phyloP scores from a whole-genome alignment of 306 rosid species.

The Dryas octopetala region DNA sequence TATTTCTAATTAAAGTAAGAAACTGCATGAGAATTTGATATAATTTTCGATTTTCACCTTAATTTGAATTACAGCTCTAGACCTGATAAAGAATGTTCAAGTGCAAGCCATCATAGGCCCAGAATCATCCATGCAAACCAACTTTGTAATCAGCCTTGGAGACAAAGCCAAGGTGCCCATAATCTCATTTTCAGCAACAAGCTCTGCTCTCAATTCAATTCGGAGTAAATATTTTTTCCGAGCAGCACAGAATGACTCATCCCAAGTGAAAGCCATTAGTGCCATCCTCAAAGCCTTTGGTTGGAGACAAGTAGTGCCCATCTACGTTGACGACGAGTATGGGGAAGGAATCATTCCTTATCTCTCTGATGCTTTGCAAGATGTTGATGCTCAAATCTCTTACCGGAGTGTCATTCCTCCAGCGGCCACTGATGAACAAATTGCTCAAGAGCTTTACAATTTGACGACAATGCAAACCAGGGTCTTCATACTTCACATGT shows the following conservation, averaged over 20 bases:
- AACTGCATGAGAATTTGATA: too few species aligned
- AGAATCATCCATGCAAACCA: slow-evolving; percentile 44
- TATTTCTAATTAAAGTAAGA: too few species aligned
- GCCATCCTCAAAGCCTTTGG: slow-evolving; percentile 39
- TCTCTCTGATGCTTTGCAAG: slow-evolving; percentile 41
- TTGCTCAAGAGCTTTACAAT: slow-evolving; percentile 39
- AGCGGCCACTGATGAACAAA: slow-evolving; percentile 33
- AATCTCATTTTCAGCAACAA: slow-evolving; percentile 52
- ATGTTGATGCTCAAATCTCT: slow-evolving; percentile 26
- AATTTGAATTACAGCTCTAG: slow-evolving; percentile 15
- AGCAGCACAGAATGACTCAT: slow-evolving; percentile 37
- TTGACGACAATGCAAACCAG: slow-evolving; percentile 49
- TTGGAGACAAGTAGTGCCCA: slow-evolving; percentile 49
- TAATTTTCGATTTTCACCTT: too few species aligned
- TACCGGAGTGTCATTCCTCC: slow-evolving; percentile 39
- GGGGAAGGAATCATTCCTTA: slow-evolving; percentile 48
- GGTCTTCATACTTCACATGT: slow-evolving; percentile 56
- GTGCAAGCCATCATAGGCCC: slow-evolving; percentile 53
- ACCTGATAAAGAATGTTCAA: slow-evolving; percentile 27
- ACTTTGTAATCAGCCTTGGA: slow-evolving; percentile 48
- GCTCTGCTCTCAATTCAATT: slow-evolving; percentile 44
- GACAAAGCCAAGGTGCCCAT: slow-evolving; percentile 50
- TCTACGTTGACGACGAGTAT: slow-evolving; percentile 43
- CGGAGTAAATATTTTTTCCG: slow-evolving; percentile 48
- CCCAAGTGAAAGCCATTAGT: slow-evolving; percentile 44